Evolutionary conservation across 2,329 filamentous ascomycete genomes (phyloP), one percentile per base, ranked within the genome.

Genomic region (Madurella mycetomatis): DNA sequence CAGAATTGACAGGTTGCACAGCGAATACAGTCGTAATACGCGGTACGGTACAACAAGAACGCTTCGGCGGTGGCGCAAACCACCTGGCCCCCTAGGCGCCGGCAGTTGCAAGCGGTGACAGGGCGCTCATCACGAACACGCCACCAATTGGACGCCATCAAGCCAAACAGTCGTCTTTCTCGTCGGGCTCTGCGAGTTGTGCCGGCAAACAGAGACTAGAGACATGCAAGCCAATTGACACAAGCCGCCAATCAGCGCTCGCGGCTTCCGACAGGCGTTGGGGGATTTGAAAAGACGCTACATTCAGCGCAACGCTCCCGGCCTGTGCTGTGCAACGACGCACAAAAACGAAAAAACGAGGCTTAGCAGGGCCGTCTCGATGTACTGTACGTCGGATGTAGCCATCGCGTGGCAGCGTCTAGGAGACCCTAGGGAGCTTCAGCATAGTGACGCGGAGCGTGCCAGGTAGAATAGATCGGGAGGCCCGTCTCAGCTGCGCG

Each of bases 1-100:
- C 37, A 39, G 16, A 47, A 8, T 9, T 12, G 49, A 41, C 41
- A 52, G 9, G 37, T 49, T 49, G 16, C 48, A 51, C 40, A 16
- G 39, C 30, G 25, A 39, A 43, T 55, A 52, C 54, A 49, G 54
- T 47, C 54, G 54, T 53, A 25, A 25, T 25, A 25, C 7, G 30
- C 41, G 25, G 25, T 25, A 25, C 25, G 7, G 25, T 3, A 4
- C 7, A 47, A 32, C 47, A 47, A 42, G 49, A 19, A 19, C 32
- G 19, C 32, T 41, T 25, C 45, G 31, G 18, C 16, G 17, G 49
- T 48, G 17, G 42, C 40, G 47, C 54, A 53, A 47, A 53, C 46
- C 30, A 30, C 41, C 17, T n/a, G 17, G 19, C 30, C 13, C 48
- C 19, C 16, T n/a, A 18, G 31, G n/a, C 25, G 25, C 25, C 25